Base-by-base conservation (phyloP, 768 basidiomycete genomes). In the Hericium erinaceus region DNA sequence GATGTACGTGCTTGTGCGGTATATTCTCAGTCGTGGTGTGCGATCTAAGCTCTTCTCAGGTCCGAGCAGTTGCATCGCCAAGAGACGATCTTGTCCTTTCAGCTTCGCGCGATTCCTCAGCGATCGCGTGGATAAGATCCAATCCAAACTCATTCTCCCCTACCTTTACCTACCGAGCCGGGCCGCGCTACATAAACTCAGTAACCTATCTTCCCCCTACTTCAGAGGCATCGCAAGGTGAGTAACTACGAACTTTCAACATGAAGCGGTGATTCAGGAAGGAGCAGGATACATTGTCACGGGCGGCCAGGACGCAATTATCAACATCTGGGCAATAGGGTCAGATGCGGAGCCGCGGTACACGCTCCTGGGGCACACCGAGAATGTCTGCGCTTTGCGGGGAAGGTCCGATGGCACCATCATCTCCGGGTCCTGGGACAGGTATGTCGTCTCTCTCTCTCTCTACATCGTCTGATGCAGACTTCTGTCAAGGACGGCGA, bases 341-440 rank as follows among this genome's bases (percentile, higher is more conserved):
- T 69, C 77, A 16, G 79, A 76, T 64, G 81, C 82, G 57, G 87
- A 94, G 58, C 93, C 95, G 20, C 77, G 82, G 65, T 89, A 86
- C 73, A 82, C 84, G 20, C 79, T 98, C 26, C 68, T 98, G 39
- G 97, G 95, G 22, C 97, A 99, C 70, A 81, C 83, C 12, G 85
- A 87, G 50, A 98, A 98, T 67, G 81, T 98, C 39, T 98, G 95
- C 70, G 80, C 90, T 20, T 75, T 99, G 57, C 79, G 91, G 65
- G 80, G 84, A 4, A 81, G 82, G 10, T 71, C 80, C 9, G 77
- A 78, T 51, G 91, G 92, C 15, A 77, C 81, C 52, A 85, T 98
- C 59, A 83, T 97, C 57, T 95, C 92, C 8, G 97, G 97, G 18
- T 95, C 92, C 46, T 99, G 97, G 97, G 97, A 98, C 74, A 89